These are phyloP conservation scores for Paecilomyces niveus DNA, from an alignment of 2,329 filamentous ascomycete genomes.

Conservation along the genomic window DNA sequence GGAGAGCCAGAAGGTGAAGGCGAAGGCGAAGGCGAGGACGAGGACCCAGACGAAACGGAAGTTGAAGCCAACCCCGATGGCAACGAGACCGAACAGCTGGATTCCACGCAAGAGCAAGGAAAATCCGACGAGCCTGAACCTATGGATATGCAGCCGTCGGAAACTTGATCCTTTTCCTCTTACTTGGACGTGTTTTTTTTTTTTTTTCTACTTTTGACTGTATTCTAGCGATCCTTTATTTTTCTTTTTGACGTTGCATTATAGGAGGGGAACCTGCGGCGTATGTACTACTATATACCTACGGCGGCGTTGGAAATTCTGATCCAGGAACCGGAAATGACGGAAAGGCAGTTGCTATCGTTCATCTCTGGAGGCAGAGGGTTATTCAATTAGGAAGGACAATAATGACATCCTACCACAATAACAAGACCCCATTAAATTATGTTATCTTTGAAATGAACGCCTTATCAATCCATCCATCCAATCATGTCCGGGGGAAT, in stretches of 20 bases:
- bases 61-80: slow-evolving; percentile 9
- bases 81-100: slow-evolving; percentile 2
- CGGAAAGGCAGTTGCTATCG: background rate
- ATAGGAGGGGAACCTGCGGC: background rate
- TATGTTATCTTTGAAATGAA: background rate
- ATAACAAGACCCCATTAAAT: background rate
- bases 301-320: background rate
- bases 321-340: background rate
- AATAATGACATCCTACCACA: background rate
- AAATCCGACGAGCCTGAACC: background rate
- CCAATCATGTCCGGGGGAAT: background rate
- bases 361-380: background rate
- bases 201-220: background rate
- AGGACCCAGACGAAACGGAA: slow-evolving; percentile 10
- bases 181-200: background rate
- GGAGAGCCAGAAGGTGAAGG: slow-evolving; percentile 4
- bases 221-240: background rate
- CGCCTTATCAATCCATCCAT: background rate
- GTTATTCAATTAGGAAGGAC: background rate
- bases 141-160: background rate
- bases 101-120: background rate
- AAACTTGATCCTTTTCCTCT: background rate
- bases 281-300: background rate
- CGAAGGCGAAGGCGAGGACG: slow-evolving; percentile 9
- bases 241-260: background rate